Evolutionary conservation across 2,329 filamentous ascomycete genomes (phyloP).

Genomic region (Cryphonectria parasitica): DNA sequence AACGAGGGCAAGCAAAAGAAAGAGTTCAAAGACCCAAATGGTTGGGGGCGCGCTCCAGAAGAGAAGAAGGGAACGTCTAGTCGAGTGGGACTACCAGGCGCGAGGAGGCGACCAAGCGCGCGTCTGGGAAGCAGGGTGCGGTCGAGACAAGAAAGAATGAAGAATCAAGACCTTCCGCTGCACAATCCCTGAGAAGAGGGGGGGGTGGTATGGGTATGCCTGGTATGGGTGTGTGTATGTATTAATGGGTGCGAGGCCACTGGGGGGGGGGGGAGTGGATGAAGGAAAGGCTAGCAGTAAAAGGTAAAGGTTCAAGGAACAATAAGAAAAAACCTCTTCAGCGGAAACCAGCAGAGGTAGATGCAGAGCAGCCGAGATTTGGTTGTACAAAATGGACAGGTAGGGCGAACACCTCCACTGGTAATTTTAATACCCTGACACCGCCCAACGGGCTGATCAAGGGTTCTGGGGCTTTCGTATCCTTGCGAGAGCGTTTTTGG

Average conservation of each 20-base stretch:
- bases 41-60: neutral
- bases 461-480: constrained; percentile 14
- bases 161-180: constrained; percentile 13
- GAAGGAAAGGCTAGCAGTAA: neutral
- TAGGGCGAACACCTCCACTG: constrained; percentile 23
- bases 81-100: constrained; percentile 27
- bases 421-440: constrained; percentile 22
- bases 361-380: constrained; percentile 28
- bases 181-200: neutral
- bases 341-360: constrained; percentile 10
- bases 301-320: neutral
- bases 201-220: neutral
- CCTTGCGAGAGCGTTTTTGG: constrained; percentile 8
- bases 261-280: constrained; percentile 9
- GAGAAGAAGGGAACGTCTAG: neutral
- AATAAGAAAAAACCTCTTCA: constrained; percentile 4
- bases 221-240: neutral
- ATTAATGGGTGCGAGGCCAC: neutral
- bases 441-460: constrained; percentile 8
- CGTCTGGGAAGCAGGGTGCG: constrained; percentile 35
- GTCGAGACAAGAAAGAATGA: constrained; percentile 8
- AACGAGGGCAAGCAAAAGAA: constrained; percentile 9
- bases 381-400: constrained; percentile 26
- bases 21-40: neutral
- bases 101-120: constrained; percentile 40